These are phyloP conservation scores for Catharanthus roseus DNA, from an alignment of 257 asterid genomes.

Conservation along the genomic window DNA sequence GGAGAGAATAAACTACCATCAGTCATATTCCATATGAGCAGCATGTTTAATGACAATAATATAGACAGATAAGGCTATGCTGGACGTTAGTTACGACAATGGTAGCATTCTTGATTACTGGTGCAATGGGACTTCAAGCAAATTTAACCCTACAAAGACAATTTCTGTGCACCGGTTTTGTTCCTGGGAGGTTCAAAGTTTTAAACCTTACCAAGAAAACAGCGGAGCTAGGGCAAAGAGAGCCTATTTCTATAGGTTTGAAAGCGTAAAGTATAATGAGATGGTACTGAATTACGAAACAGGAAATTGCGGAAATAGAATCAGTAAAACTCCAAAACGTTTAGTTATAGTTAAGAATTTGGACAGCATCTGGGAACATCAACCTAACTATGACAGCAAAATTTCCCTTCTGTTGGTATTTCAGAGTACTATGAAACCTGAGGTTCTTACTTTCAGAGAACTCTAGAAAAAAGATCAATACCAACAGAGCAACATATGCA, in stretches of 20 bases:
- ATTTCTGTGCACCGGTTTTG: background rate
- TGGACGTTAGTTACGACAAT: background rate
- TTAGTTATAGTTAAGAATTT: background rate
- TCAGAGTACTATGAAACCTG: background rate
- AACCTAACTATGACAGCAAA: background rate
- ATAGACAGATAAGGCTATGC: background rate
- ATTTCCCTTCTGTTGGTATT: background rate
- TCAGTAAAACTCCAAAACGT: too few species aligned
- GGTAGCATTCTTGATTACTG: background rate
- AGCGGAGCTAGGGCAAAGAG: too few species aligned
- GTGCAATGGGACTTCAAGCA: background rate
- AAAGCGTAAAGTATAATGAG: too few species aligned
- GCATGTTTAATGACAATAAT: background rate
- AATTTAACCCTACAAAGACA: background rate
- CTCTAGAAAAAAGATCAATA: background rate
- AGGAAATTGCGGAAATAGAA: background rate
- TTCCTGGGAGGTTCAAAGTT: background rate
- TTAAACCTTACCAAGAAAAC: too few species aligned
- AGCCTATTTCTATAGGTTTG: too few species aligned
- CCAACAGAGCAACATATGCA: background rate
- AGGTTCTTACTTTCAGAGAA: background rate
- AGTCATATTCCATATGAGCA: constrained; percentile 1
- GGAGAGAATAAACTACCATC: background rate
- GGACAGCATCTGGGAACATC: background rate
- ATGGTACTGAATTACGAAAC: background rate